A percentile compares a stretch with the other conserved stretches of the same genome.
These are phyloP conservation scores for Nyssa sinensis DNA, from an alignment of 148 eudicot genomes.

Conservation along the genomic window DNA sequence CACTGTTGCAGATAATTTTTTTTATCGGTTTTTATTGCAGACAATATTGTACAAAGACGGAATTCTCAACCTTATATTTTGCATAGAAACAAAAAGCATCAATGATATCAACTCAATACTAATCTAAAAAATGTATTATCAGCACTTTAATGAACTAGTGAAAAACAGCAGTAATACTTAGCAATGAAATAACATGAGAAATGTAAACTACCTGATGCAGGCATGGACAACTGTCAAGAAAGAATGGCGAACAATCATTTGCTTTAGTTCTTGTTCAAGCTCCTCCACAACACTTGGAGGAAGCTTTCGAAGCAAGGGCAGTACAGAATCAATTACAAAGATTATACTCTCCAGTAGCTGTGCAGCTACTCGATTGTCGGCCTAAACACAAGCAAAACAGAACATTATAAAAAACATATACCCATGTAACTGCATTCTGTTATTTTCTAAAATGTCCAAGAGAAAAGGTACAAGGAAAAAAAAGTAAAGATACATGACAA, in stretches of 20 bases:
- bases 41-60: background rate
- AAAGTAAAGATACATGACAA: background rate
- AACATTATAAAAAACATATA: background rate
- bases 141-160: background rate
- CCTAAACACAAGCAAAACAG: constrained; percentile 46
- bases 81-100: background rate
- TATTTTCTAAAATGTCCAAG: background rate
- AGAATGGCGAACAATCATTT: constrained; percentile 96
- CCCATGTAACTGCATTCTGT: background rate
- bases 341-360: constrained; percentile 81
- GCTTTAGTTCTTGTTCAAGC: constrained; percentile 93
- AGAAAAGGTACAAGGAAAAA: background rate
- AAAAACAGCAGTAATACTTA: background rate
- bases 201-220: constrained; percentile 79
- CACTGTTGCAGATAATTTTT: no score
- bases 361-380: constrained; percentile 73
- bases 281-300: constrained; percentile 78
- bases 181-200: background rate
- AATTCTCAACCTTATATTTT: no score
- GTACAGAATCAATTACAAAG: constrained; percentile 76
- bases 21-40: background rate
- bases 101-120: background rate
- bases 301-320: constrained; percentile 86
- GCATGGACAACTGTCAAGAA: constrained; percentile 96
- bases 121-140: no score